Conservation (phyloP, 2,329 filamentous ascomycete species). For the Zasmidium citrigriseum region DNA sequence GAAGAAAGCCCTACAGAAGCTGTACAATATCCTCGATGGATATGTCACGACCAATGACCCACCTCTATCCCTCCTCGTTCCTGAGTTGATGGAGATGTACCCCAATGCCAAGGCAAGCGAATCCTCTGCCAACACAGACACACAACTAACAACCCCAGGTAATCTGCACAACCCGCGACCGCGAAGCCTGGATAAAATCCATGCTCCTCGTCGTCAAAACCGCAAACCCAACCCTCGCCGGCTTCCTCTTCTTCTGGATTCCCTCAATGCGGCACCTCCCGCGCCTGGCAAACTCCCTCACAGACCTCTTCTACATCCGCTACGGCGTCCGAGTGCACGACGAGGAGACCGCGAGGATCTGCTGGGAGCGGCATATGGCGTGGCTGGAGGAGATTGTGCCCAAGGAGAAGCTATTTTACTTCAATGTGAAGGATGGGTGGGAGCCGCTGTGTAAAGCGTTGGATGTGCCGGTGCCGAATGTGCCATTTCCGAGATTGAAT, state of each 20-base stretch:
- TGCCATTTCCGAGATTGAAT: constrained; percentile 18
- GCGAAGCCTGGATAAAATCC: constrained; percentile 5
- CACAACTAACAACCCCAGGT: background rate
- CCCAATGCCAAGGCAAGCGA: constrained; percentile 45
- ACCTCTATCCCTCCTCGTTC: constrained; percentile 45
- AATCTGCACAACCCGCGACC: constrained; percentile 8
- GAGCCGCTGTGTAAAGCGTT: constrained; percentile 31
- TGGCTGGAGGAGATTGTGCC: constrained; percentile 7
- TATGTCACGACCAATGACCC: constrained; percentile 52
- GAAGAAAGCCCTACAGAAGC: constrained; percentile 31
- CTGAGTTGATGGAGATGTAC: constrained; percentile 51
- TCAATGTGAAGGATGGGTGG: constrained; percentile 29
- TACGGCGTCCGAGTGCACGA: background rate
- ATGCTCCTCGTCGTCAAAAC: constrained; percentile 8
- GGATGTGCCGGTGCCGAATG: constrained; percentile 19
- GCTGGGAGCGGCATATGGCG: constrained; percentile 4
- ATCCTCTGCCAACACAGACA: constrained; percentile 15
- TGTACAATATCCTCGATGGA: constrained; percentile 42
- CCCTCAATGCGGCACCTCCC: constrained; percentile 14
- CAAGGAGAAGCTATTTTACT: constrained; percentile 19
- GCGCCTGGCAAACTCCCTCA: background rate
- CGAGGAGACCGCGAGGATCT: background rate
- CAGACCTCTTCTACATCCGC: constrained; percentile 8
- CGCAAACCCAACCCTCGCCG: constrained; percentile 4
- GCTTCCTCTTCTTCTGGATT: constrained; percentile 17